These are phyloP conservation scores for Boechera stricta DNA, from an alignment of 345 rosid genomes.

Conservation along the genomic window DNA sequence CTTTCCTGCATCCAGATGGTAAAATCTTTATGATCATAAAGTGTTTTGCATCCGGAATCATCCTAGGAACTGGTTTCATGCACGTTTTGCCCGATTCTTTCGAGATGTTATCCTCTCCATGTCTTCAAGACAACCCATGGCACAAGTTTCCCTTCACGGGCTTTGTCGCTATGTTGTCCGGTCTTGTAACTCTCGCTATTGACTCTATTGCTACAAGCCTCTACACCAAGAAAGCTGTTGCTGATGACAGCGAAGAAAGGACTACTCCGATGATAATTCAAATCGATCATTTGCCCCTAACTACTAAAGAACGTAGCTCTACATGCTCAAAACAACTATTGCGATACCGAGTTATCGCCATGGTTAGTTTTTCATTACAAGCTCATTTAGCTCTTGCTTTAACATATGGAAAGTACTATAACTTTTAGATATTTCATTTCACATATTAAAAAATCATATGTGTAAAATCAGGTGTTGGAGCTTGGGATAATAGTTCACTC, in stretches of 20 bases:
- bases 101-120: slow-evolving; percentile 65
- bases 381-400: background rate
- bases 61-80: slow-evolving; percentile 82
- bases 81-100: slow-evolving; percentile 91
- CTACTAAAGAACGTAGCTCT: slow-evolving; percentile 31
- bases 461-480: slow-evolving; percentile 60
- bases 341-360: slow-evolving; percentile 65
- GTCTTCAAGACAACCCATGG: slow-evolving; percentile 76
- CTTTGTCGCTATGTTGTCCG: slow-evolving; percentile 81
- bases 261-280: slow-evolving; percentile 37
- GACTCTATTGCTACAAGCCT: slow-evolving; percentile 70
- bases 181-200: slow-evolving; percentile 62
- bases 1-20: slow-evolving; percentile 60
- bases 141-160: slow-evolving; percentile 78
- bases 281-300: slow-evolving; percentile 36
- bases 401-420: background rate
- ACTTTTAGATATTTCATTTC: background rate
- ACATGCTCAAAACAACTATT: slow-evolving; percentile 46
- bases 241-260: background rate
- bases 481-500: slow-evolving; percentile 77
- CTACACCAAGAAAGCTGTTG: slow-evolving; percentile 43
- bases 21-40: slow-evolving; percentile 62
- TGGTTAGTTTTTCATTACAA: slow-evolving; percentile 49
- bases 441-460: background rate
- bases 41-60: slow-evolving; percentile 77